Evolutionary conservation across 1,139 yeast genomes (phyloP).

Genomic region (Suhomyces panamericanus): DNA sequence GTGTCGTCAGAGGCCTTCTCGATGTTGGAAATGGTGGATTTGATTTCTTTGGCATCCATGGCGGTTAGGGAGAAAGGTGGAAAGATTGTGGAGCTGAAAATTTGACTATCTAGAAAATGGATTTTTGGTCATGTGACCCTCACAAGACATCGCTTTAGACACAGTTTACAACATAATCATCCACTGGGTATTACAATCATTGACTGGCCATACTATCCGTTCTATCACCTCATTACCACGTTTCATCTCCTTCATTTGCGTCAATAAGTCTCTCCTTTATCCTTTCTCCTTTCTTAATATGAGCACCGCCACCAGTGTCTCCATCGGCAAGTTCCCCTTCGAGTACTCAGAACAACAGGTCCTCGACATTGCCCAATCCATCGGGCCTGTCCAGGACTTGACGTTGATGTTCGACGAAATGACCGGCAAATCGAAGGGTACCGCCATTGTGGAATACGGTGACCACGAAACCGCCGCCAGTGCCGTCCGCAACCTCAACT

Average conservation of each 20-base stretch:
- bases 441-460: constrained; percentile 80
- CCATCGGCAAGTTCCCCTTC: constrained; percentile 21
- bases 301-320: constrained; percentile 15
- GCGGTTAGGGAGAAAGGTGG: not conserved
- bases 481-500: constrained; percentile 86
- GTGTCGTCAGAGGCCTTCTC: constrained; percentile 74
- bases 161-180: too few relatives aligned
- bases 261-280: too few relatives aligned
- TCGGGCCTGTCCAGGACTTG: constrained; percentile 82
- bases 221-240: too few relatives aligned
- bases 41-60: constrained; percentile 77
- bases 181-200: too few relatives aligned
- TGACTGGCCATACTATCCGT: too few relatives aligned
- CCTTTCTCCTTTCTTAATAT: too few relatives aligned
- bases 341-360: constrained; percentile 80
- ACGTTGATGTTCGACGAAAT: constrained; percentile 81
- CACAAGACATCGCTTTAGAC: not conserved
- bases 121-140: not conserved
- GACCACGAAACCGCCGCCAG: constrained; percentile 82
- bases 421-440: constrained; percentile 91
- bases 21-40: constrained; percentile 64
- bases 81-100: not conserved
- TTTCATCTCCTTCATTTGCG: too few relatives aligned
- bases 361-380: constrained; percentile 70
- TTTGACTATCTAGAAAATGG: not conserved